Evolutionary conservation across 2,329 filamentous ascomycete species (phyloP).

Genomic region (Elsinoe australis): DNA sequence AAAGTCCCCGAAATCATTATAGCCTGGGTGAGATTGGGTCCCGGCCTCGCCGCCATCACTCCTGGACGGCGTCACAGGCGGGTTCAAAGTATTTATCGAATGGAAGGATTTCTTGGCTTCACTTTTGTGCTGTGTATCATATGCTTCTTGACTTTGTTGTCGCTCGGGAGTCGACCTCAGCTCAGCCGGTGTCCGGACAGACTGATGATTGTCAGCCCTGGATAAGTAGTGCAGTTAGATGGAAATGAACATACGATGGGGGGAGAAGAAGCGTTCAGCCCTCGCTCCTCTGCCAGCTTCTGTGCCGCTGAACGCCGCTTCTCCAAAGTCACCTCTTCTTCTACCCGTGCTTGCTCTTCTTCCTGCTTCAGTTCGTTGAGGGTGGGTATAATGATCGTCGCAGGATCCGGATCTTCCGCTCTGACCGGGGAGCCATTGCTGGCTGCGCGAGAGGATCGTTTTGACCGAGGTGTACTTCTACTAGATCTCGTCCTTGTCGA

Average conservation of each 20-base stretch:
- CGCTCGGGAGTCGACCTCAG: neutral
- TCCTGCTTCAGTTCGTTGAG: conserved; percentile 51
- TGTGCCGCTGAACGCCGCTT: conserved; percentile 49
- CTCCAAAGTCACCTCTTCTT: conserved; percentile 51
- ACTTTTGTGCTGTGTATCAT: neutral
- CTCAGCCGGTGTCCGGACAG: neutral
- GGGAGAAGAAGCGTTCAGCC: conserved; percentile 31
- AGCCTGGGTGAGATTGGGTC: neutral
- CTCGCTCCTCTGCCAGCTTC: conserved; percentile 47
- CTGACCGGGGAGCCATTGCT: conserved; percentile 15
- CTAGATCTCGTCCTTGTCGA: conserved; percentile 35
- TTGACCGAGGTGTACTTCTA: conserved; percentile 12
- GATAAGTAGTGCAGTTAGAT: neutral
- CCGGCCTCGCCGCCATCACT: neutral
- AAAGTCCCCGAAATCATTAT: conserved; percentile 5
- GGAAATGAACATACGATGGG: neutral
- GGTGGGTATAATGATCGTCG: conserved; percentile 34
- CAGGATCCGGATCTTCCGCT: conserved; percentile 15
- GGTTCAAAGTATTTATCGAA: neutral
- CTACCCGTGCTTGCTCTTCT: conserved; percentile 45
- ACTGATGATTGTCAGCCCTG: neutral
- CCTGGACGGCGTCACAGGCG: neutral
- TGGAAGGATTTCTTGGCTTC: neutral
- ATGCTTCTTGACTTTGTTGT: conserved; percentile 4
- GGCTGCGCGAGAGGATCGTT: conserved; percentile 12